Conservation (phyloP, 169 alveolate genomes). For the Eimeria sp. region DNA sequence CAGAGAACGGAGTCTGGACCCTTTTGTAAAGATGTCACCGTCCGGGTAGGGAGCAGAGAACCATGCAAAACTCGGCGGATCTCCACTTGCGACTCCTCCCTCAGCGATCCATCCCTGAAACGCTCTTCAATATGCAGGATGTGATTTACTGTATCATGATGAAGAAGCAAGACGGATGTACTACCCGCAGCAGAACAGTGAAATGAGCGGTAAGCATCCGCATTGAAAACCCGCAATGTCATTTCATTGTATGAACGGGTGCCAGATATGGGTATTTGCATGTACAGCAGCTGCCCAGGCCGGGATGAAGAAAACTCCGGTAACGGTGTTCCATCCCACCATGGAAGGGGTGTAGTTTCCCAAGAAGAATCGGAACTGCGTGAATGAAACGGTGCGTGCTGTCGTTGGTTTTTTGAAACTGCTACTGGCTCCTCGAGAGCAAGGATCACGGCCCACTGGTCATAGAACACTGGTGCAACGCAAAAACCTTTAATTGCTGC, state of each 20-base stretch:
- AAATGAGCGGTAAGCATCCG: constrained; percentile 57
- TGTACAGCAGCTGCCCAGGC: constrained; percentile 60
- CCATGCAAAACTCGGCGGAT: constrained; percentile 71
- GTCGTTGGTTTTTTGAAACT: not conserved
- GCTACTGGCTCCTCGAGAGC: constrained; percentile 69
- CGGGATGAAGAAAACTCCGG: constrained; percentile 44
- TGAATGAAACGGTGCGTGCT: not conserved
- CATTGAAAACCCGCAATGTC: constrained; percentile 61
- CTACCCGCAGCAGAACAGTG: constrained; percentile 76
- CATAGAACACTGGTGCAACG: constrained; percentile 71
- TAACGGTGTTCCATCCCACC: constrained; percentile 29
- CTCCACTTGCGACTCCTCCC: constrained; percentile 50
- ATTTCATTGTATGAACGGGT: constrained; percentile 69
- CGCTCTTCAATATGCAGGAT: constrained; percentile 66
- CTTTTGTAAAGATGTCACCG: constrained; percentile 46
- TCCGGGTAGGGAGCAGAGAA: constrained; percentile 52
- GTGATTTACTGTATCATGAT: constrained; percentile 68
- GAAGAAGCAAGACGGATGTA: constrained; percentile 69
- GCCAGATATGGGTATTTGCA: constrained; percentile 73
- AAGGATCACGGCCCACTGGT: constrained; percentile 68
- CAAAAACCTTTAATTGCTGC: constrained; percentile 61
- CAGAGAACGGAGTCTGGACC: constrained; percentile 67
- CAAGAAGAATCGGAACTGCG: constrained; percentile 15
- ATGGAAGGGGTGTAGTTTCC: constrained; percentile 53
- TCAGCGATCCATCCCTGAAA: constrained; percentile 57